phyloP scores from a whole-genome alignment of 148 eudicot species.

The Limonium bicolor region DNA sequence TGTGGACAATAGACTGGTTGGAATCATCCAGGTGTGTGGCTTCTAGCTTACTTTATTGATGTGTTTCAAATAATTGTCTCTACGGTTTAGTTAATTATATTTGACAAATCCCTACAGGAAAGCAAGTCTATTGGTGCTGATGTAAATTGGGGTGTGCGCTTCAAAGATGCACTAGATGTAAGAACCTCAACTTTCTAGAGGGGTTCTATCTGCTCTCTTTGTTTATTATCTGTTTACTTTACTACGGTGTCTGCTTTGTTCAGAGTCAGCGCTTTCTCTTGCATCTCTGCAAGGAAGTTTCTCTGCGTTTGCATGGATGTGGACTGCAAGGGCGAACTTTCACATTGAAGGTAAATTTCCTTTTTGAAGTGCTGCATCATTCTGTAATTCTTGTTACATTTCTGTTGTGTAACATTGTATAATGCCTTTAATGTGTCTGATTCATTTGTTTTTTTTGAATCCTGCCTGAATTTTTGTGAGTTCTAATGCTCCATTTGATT shows the following conservation, averaged over 20 bases:
- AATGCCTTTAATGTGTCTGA: too few species aligned
- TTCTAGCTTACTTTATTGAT: neutral
- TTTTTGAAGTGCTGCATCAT: neutral
- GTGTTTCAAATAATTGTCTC: conserved; percentile 37
- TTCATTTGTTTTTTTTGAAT: neutral
- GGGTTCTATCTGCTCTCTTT: neutral
- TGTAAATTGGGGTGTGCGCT: conserved; percentile 98
- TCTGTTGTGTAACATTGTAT: neutral
- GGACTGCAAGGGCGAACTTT: conserved; percentile 71
- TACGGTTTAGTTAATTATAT: too few species aligned
- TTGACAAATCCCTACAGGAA: conserved; percentile 77
- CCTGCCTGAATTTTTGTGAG: neutral
- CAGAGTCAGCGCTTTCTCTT: conserved; percentile 56
- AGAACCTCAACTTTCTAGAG: conserved; percentile 10
- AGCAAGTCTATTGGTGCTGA: conserved; percentile 94
- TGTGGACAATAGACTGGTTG: conserved; percentile 66
- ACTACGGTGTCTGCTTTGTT: conserved; percentile 9
- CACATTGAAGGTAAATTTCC: conserved; percentile 48
- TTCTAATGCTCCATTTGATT: neutral
- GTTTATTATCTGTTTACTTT: conserved; percentile 1
- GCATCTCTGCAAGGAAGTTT: conserved; percentile 81
- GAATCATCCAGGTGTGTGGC: conserved; percentile 52
- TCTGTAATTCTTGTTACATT: neutral
- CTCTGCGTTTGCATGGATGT: conserved; percentile 74
- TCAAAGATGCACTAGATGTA: conserved; percentile 61